These are phyloP conservation scores for Neocucurbitaria cava DNA, from an alignment of 2,329 filamentous ascomycete species.

Conservation along the genomic window DNA sequence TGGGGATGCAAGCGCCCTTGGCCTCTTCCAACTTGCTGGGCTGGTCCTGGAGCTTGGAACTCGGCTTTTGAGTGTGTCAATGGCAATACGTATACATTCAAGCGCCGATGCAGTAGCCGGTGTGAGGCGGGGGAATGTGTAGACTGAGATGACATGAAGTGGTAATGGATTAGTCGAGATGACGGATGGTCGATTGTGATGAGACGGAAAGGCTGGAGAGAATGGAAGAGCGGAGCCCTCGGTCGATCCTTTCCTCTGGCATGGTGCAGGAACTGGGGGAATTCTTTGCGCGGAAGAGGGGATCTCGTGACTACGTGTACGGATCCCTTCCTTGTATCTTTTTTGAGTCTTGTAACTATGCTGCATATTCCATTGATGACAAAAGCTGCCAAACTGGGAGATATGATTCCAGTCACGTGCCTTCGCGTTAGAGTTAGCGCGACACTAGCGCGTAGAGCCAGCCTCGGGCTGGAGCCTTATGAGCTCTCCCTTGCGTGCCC, in stretches of 20 bases:
- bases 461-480: too few relatives aligned
- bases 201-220: neutral
- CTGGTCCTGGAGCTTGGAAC: constrained; percentile 14
- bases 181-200: neutral
- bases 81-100: constrained; percentile 11
- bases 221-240: neutral
- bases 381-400: neutral
- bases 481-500: neutral
- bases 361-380: neutral
- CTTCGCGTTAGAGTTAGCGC: neutral
- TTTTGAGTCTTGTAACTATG: neutral
- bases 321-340: neutral
- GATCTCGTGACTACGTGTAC: neutral
- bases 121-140: constrained; percentile 11
- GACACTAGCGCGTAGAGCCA: neutral
- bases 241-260: neutral
- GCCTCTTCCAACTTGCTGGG: constrained; percentile 17
- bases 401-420: constrained; percentile 1
- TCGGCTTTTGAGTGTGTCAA: constrained; percentile 24
- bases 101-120: constrained; percentile 10
- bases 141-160: neutral
- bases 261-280: neutral
- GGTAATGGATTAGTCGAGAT: neutral
- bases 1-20: constrained; percentile 19
- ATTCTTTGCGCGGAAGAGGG: neutral